Evolutionary conservation across 441 rosid species (phyloP).

Genomic region (Caryocar brasiliense): DNA sequence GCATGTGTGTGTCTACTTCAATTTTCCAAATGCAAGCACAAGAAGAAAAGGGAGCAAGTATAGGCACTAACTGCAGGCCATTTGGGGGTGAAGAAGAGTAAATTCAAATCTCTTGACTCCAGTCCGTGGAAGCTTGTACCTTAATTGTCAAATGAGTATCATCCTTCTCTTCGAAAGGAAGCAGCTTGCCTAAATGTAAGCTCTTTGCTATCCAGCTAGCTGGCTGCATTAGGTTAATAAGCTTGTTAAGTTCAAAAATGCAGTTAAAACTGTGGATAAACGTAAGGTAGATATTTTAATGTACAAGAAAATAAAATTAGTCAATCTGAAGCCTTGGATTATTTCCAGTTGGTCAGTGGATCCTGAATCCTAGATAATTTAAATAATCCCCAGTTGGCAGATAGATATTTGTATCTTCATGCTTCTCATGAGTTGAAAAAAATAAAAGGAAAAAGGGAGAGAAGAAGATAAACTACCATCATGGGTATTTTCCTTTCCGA

Average conservation of each 20-base stretch:
- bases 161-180: constrained; percentile 17
- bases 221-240: constrained; percentile 25
- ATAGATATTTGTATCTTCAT: no score
- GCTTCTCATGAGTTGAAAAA: background rate
- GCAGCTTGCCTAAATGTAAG: constrained; percentile 39
- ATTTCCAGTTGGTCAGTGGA: background rate
- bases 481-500: constrained; percentile 43
- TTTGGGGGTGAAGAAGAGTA: background rate
- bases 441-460: background rate
- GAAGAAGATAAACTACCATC: constrained; percentile 29
- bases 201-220: constrained; percentile 48
- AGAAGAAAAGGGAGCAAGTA: no score
- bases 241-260: background rate
- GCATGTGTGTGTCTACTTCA: no score
- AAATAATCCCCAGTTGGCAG: no score
- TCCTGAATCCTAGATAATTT: background rate
- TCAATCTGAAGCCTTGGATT: background rate
- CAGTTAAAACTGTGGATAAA: background rate
- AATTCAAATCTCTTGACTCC: constrained; percentile 41
- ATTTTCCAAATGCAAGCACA: no score
- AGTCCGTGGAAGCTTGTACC: constrained; percentile 14
- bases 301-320: background rate
- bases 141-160: constrained; percentile 2
- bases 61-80: no score
- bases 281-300: background rate